A percentile compares a stretch with the other conserved stretches of the same genome.
phyloP scores from a whole-genome alignment of 2,329 filamentous ascomycete genomes.

The Botrytis paeoniae region DNA sequence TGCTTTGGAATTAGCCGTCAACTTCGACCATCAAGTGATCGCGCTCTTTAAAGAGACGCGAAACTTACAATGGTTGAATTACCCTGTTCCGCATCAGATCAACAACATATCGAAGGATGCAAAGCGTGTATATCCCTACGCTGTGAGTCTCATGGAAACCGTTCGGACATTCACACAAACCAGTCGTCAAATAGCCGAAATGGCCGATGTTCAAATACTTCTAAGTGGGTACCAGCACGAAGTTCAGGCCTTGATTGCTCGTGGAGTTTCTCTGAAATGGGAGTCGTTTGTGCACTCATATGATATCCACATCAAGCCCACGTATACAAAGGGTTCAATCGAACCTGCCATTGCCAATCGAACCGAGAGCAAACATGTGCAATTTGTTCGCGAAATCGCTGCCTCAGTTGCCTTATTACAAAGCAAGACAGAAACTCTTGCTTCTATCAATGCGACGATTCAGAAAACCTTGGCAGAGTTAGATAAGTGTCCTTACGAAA shows the following conservation, averaged over 20 bases:
- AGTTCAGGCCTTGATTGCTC: conserved; percentile 76
- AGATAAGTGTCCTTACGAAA: conserved; percentile 78
- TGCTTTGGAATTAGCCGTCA: conserved; percentile 82
- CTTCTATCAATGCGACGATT: conserved; percentile 73
- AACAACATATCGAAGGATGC: conserved; percentile 97
- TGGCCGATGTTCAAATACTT: conserved; percentile 84
- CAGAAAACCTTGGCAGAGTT: conserved; percentile 83
- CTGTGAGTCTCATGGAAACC: conserved; percentile 97
- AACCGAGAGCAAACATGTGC: conserved; percentile 87
- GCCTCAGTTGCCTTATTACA: conserved; percentile 84
- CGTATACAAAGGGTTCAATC: conserved; percentile 56
- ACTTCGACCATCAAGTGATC: conserved; percentile 96
- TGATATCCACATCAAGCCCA: conserved; percentile 76
- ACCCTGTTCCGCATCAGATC: conserved; percentile 88
- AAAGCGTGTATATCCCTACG: conserved; percentile 97
- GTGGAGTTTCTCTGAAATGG: conserved; percentile 89
- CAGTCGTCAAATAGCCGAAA: conserved; percentile 74
- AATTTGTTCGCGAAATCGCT: conserved; percentile 94
- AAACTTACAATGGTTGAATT: conserved; percentile 93
- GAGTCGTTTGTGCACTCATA: conserved; percentile 98
- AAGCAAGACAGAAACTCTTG: conserved; percentile 76
- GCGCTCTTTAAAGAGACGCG: conserved; percentile 98
- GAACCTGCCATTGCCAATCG: conserved; percentile 56
- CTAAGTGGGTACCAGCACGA: conserved; percentile 91
- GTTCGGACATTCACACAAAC: conserved; percentile 92